These are phyloP conservation scores for Heliocybe sulcata DNA, from an alignment of 1,284 basidiomycete species.

Conservation along the genomic window DNA sequence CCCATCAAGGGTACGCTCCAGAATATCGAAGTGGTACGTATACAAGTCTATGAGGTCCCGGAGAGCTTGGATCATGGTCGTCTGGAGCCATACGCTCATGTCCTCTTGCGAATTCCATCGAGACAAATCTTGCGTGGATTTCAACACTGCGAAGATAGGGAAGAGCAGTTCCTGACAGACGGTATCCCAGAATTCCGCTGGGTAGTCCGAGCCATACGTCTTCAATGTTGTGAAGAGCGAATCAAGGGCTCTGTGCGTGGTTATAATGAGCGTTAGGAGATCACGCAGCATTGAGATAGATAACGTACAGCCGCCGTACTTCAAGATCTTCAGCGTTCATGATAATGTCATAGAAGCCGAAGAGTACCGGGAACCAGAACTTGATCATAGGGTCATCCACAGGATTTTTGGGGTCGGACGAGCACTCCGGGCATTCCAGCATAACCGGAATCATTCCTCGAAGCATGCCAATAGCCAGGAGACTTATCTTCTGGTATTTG, in stretches of 20 bases:
- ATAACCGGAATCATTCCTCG: constrained; percentile 89
- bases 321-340: constrained; percentile 99
- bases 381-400: constrained; percentile 84
- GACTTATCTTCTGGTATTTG: constrained; percentile 97
- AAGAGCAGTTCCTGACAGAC: constrained; percentile 95
- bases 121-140: constrained; percentile 85
- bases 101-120: constrained; percentile 96
- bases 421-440: constrained; percentile 81
- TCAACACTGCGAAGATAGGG: constrained; percentile 96
- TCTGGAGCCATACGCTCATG: constrained; percentile 99
- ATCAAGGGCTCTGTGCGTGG: constrained; percentile 75
- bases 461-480: constrained; percentile 96
- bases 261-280: constrained; percentile 4
- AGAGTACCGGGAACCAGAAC: constrained; percentile 96
- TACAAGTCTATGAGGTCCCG: constrained; percentile 95
- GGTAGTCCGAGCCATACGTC: constrained; percentile 81
- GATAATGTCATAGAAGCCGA: constrained; percentile 98
- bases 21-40: constrained; percentile 90
- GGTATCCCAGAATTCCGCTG: constrained; percentile 96
- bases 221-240: constrained; percentile 95
- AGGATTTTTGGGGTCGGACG: constrained; percentile 39
- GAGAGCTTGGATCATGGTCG: constrained; percentile 98
- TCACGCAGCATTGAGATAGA: constrained; percentile 5
- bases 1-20: constrained; percentile 88
- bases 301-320: constrained; percentile 85